phyloP scores from a whole-genome alignment of 148 eudicot genomes.

The Chenopodium berlandieri region DNA sequence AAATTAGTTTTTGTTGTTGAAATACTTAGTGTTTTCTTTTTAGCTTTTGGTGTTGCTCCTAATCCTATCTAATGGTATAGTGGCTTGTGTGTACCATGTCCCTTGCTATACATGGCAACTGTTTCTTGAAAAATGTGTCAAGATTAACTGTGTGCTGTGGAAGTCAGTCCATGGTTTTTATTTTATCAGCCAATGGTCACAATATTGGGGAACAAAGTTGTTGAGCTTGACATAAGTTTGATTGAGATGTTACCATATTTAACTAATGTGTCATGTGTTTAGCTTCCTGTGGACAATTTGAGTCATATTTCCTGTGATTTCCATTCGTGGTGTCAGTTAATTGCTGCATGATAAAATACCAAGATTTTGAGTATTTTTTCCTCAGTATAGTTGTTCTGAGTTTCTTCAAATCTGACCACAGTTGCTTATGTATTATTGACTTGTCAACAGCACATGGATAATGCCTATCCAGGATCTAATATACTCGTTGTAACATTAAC shows the following conservation, averaged over 20 bases:
- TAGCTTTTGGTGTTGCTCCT: neutral
- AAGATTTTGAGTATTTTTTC: neutral
- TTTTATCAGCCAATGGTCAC: neutral
- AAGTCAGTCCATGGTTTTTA: neutral
- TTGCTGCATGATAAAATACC: neutral
- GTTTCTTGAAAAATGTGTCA: neutral
- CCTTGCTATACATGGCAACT: neutral
- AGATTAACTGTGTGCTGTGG: neutral
- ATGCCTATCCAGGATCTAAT: conserved; percentile 83
- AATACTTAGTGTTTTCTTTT: neutral
- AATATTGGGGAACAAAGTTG: neutral
- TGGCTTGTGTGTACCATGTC: neutral
- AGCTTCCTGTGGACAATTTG: conserved; percentile 2
- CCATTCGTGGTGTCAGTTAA: neutral
- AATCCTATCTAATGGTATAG: neutral
- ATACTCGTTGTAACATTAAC: conserved; percentile 87
- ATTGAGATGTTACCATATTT: neutral
- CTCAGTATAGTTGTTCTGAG: neutral
- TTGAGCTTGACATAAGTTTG: neutral
- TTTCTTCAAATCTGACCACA: neutral
- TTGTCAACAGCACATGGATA: conserved; percentile 80
- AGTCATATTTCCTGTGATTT: neutral
- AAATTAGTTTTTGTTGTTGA: neutral
- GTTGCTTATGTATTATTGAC: conserved; percentile 28
- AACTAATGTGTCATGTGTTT: neutral